Conservation (phyloP, 164 flowering plant genomes). For the Stephania cephalantha region DNA sequence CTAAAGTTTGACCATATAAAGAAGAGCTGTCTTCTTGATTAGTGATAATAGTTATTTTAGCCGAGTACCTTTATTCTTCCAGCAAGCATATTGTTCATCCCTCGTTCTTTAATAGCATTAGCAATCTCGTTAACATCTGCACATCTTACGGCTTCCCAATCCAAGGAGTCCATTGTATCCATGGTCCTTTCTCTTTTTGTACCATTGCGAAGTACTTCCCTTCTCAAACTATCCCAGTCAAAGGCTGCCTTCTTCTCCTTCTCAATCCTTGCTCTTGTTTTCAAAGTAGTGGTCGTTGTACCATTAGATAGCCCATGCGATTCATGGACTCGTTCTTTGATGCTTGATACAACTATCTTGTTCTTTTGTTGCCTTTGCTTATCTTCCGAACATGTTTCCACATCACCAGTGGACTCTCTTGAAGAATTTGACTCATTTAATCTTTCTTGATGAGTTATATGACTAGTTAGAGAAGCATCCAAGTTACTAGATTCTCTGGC, state of each 20-base stretch:
- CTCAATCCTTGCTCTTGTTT: conserved; percentile 29
- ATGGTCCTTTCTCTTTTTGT: conserved; percentile 30
- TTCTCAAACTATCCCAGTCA: conserved; percentile 75
- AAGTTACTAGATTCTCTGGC: conserved; percentile 8
- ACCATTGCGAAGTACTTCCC: conserved; percentile 27
- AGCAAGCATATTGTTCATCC: conserved; percentile 61
- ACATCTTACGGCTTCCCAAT: conserved; percentile 65
- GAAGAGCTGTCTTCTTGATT: not conserved
- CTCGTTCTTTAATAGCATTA: conserved; percentile 49
- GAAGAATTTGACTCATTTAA: conserved; percentile 10
- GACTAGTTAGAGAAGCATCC: conserved; percentile 13
- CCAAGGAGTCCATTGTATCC: conserved; percentile 50
- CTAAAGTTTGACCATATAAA: not conserved
- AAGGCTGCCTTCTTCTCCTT: conserved; percentile 31
- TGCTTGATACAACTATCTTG: conserved; percentile 5
- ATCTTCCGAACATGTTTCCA: conserved; percentile 4
- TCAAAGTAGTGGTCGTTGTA: conserved; percentile 17
- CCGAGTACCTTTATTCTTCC: conserved; percentile 57
- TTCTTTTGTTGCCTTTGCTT: conserved; percentile 5
- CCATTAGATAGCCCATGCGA: conserved; percentile 12
- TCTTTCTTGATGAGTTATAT: conserved; percentile 15
- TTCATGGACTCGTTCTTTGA: conserved; percentile 15
- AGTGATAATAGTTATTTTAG: not conserved
- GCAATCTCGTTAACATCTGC: conserved; percentile 54
- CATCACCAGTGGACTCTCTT: conserved; percentile 11